Base-by-base conservation (phyloP, 2,329 filamentous ascomycete genomes). In the Ceratocystis lukuohia region DNA sequence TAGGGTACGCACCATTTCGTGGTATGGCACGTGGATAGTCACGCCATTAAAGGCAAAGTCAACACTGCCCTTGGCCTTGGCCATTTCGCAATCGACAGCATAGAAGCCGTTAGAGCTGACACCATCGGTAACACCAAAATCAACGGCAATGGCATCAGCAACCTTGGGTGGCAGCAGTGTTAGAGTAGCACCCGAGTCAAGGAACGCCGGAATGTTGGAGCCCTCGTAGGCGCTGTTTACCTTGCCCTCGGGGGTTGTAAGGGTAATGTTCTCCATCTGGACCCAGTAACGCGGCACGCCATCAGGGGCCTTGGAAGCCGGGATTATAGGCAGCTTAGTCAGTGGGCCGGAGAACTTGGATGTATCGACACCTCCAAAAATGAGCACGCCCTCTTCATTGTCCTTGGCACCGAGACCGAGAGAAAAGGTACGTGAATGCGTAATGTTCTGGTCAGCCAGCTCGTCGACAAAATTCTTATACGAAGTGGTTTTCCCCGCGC, bases 161-260 rank as follows among this genome's bases (percentile, higher is more conserved):
- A 89, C 74, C 22, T 73, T 72, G 66, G 81, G 75, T 0, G 88
- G 88, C 1, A 91, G 77, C 65, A 89, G 82, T 62, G 83, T 87
- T 71, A 89, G 77, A 15, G 85, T 88, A 28, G 84, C 85, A 5
- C 88, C 88, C 30, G 84, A 88, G 75, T 91, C 88, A 56, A 90
- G 79, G 65, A 90, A 84, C 10, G 88, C 86, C 12, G 83, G 78
- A 70, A 79, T 75, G 17, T 70, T 70, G 57, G 75, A 75, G 71
- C 74, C 74, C 48, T 71, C 64, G 69, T 79, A 79, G 22, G 65
- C 68, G 61, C 69, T 57, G 3, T 69, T 67, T 71, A 70, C 56
- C 71, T 73, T 41, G 69, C 71, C 59, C 65, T 70, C 75, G 2
- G 77, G 76, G 3, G 77, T 73, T 2, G 75, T 76, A 30, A 80